Evolutionary conservation across 2,329 filamentous ascomycete genomes (phyloP).

Genomic region (Aurifilum marmelostoma): DNA sequence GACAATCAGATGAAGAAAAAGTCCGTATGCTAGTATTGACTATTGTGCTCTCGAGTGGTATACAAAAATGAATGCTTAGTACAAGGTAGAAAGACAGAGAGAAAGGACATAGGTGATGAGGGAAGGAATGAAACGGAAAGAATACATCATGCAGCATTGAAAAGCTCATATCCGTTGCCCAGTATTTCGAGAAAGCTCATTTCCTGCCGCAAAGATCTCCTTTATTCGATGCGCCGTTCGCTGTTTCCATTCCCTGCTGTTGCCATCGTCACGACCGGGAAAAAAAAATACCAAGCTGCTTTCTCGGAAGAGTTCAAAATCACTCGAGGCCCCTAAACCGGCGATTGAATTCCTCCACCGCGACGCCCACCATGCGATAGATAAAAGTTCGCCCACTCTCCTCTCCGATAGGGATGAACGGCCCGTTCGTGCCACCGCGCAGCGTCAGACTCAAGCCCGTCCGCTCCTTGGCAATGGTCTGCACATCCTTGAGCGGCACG

Average conservation of each 20-base stretch:
- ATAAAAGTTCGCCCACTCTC: slow-evolving; percentile 71
- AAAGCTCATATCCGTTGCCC: neutral
- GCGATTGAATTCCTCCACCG: slow-evolving; percentile 69
- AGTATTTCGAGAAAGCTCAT: neutral
- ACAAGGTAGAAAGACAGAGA: neutral
- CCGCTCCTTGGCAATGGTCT: slow-evolving; percentile 95
- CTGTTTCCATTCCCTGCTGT: neutral
- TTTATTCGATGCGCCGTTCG: neutral
- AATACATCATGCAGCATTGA: neutral
- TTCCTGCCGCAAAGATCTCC: neutral
- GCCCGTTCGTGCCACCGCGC: slow-evolving; percentile 88
- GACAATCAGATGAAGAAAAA: neutral
- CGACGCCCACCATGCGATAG: slow-evolving; percentile 67
- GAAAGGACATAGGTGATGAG: neutral
- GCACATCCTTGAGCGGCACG: slow-evolving; percentile 90
- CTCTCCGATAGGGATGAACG: slow-evolving; percentile 92
- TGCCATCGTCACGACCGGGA: too few species aligned
- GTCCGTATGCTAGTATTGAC: neutral
- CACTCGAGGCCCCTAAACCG: slow-evolving; percentile 54
- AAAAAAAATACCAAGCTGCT: neutral
- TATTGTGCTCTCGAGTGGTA: neutral
- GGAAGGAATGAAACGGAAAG: too few species aligned
- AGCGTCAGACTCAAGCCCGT: slow-evolving; percentile 89
- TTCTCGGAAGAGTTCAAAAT: neutral
- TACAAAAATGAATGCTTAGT: neutral